Evolutionary conservation across 805 yeast genomes (phyloP), one percentile per base, ranked within the genome.

Genomic region (Wickerhamomyces ciferrii): DNA sequence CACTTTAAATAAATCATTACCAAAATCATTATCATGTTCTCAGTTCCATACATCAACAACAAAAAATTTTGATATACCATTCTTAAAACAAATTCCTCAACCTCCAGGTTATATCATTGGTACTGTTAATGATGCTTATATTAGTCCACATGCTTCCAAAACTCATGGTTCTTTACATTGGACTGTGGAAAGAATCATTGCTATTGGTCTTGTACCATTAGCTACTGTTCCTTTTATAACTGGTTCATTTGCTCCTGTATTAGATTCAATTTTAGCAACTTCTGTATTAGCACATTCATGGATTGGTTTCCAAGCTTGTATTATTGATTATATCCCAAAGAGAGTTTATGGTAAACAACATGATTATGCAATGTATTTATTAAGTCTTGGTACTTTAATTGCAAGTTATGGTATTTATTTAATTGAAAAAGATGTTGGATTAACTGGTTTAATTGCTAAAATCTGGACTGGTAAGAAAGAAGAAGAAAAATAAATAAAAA

Each of bases 21-120:
- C 39, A 20, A 37, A 15, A 20, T 11, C 19, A 20, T 17, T 17
- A 20, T 21, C 39, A 37, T 5, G 27, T 14, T 14, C 25, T 3
- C 10, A 40, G 14, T 20, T 41, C 21, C 59, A 56, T 52, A 55
- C 61, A n/a, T 54, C 66, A 7, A 49, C 63, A n/a, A 53, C 58
- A 18, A 58, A 50, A 51, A 67, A 61, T 55, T 58, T 71, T 45
- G 71, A 71, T 23, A 71, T 72, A 44, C 66, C 75, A 64, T 69
- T 78, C 66, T 55, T 79, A 68, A 81, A 80, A 53, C 71, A 76
- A 41, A 78, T 81, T 49, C 83, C 84, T 48, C 95, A 87, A 68
- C 92, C 95, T 32, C 87, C 97, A 39, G 98, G 97, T 35, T 75
- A 85, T 63, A 83, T 92, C 47, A 83, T 83, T 41, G 98, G 97